Evolutionary conservation across 2,329 filamentous ascomycete species (phyloP), one percentile per base, ranked within the genome.

Genomic region (Aspergillus udagawae): DNA sequence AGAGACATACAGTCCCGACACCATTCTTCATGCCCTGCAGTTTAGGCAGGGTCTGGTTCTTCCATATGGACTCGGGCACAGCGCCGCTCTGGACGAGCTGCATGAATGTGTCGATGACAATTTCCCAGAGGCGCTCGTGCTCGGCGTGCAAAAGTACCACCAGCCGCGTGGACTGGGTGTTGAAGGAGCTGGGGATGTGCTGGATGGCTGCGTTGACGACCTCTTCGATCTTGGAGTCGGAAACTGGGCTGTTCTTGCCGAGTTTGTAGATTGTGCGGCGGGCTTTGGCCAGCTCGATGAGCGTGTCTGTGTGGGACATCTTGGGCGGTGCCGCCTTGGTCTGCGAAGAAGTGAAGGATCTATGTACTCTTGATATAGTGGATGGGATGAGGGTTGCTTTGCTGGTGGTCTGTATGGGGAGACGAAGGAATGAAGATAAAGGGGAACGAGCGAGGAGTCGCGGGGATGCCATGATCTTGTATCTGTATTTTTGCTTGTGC

Each of bases 81-180:
- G 62, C 58, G 28, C 72, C 81, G 3, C 75, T 80, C 29, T 89
- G 85, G 25, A 94, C 86, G 58, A 92, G 83, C 23, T 80, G 79
- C 78, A 87, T 86, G 57, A 93, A 80, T 53, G 82, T 77, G 28
- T 87, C 84, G 59, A 79, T 75, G 55, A 86, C 82, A 58, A 91
- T 80, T 72, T 91, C 87, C 93, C 92, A 97, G 66, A 96, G 85
- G 79, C 89, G 88, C 67, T 92, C 86, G 80, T 97, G 92, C 75
- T 96, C 89, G 60, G 83, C 84, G 68, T 89, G 87, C 69, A 94
- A 82, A 54, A 97, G 84, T 52, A 96, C 83, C 50, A 96, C 83
- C 57, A 89, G 78, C 58, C 92, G 87, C 64, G 90, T 88, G 65
- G 86, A 86, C 80, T 96, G 92, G 45, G 86, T 89, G 85, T 97